A percentile compares a stretch with the other conserved stretches of the same genome.
phyloP scores from a whole-genome alignment of 345 rosid genomes.

The Psidium friedrichsthalianum region DNA sequence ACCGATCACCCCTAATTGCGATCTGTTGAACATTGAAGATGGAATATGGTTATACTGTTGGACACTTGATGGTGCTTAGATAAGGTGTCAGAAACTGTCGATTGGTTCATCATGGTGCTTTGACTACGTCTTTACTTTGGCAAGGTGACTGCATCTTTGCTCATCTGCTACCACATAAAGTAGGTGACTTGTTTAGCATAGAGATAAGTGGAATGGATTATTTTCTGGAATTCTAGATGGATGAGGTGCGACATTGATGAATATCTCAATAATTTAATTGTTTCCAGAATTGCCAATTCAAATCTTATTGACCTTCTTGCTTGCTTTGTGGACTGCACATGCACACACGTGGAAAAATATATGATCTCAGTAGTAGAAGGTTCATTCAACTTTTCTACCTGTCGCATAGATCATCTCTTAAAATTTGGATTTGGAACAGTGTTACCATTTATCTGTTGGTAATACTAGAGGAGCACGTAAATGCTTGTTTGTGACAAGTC shows the following conservation, averaged over 20 bases:
- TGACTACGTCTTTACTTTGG: neutral
- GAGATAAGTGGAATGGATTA: neutral
- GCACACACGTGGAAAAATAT: neutral
- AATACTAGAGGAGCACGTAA: neutral
- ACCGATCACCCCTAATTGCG: neutral
- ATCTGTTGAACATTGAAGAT: neutral
- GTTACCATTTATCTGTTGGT: neutral
- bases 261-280: neutral
- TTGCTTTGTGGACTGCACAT: neutral
- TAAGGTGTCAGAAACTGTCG: neutral
- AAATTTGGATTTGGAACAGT: neutral
- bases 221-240: neutral
- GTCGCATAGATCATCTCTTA: neutral
- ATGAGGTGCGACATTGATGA: neutral
- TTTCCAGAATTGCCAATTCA: neutral
- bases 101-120: neutral
- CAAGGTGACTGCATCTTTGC: neutral
- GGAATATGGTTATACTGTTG: neutral
- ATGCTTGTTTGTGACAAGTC: neutral
- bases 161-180: neutral
- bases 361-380: neutral
- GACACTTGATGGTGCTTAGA: neutral
- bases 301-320: neutral
- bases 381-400: neutral
- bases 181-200: neutral